phyloP scores from a whole-genome alignment of 1,284 basidiomycete genomes.

The Microbotryum intermedium region DNA sequence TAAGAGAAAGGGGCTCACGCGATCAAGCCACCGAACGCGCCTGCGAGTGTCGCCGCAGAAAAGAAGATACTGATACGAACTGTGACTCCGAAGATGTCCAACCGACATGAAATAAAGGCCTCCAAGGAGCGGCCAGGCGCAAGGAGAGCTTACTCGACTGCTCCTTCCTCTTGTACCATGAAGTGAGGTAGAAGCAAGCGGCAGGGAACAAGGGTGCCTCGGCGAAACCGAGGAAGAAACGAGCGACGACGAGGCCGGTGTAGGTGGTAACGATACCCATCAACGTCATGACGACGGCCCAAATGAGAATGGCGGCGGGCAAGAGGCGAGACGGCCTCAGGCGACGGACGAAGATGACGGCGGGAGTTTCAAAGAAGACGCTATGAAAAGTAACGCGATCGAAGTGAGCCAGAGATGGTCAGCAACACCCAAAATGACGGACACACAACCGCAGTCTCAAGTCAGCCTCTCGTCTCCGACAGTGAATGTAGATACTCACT shows the following conservation, averaged over 20 bases:
- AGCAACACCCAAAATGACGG: not conserved
- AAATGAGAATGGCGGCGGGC: conserved; percentile 24
- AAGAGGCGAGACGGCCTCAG: conserved; percentile 36
- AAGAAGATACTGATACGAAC: conserved; percentile 44
- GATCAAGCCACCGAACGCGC: conserved; percentile 17
- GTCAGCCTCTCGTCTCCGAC: too few relatives aligned
- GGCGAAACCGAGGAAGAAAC: conserved; percentile 39
- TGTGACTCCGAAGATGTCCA: conserved; percentile 41
- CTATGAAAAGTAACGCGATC: not conserved
- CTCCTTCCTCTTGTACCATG: conserved; percentile 2
- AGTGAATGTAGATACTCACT: too few relatives aligned
- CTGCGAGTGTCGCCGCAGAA: conserved; percentile 40
- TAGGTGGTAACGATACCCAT: conserved; percentile 43
- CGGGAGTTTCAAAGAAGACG: not conserved
- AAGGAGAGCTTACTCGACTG: not conserved
- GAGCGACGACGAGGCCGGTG: conserved; percentile 39
- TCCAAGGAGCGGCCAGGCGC: conserved; percentile 35
- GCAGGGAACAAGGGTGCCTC: conserved; percentile 36
- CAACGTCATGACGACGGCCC: conserved; percentile 40
- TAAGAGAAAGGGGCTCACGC: conserved; percentile 1
- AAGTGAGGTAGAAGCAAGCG: too few relatives aligned
- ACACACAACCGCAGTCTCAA: too few relatives aligned
- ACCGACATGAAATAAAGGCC: conserved; percentile 42
- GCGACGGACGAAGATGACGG: not conserved
- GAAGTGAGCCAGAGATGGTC: not conserved